Conservation (phyloP, 164 flowering plant genomes). For the Amborella trichopoda region DNA sequence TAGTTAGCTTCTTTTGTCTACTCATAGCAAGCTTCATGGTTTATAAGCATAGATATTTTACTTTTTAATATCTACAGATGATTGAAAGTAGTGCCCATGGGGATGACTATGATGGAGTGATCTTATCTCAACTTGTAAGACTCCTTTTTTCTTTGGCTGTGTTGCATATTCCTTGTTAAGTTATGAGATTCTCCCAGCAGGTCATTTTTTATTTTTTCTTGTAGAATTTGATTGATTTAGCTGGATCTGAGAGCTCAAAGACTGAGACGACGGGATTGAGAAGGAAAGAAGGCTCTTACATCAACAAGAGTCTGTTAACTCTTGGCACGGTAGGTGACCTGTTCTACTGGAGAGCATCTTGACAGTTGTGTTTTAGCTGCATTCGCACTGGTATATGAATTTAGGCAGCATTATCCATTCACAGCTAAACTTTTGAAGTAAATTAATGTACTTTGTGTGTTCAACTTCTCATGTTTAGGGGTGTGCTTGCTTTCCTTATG, state of each 20-base stretch:
- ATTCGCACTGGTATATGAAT: too few relatives aligned
- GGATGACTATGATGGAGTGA: slow-evolving; percentile 95
- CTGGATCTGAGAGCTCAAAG: slow-evolving; percentile 99
- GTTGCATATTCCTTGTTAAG: neutral
- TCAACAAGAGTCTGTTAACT: slow-evolving; percentile 95
- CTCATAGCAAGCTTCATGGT: too few relatives aligned
- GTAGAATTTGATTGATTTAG: slow-evolving; percentile 95
- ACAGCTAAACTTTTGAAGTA: too few relatives aligned
- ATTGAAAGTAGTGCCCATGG: slow-evolving; percentile 94
- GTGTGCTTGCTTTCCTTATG: too few relatives aligned
- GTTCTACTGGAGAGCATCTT: too few relatives aligned
- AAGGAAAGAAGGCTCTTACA: slow-evolving; percentile 97
- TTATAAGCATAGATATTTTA: too few relatives aligned
- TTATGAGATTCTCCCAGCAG: neutral
- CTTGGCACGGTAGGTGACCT: slow-evolving; percentile 98
- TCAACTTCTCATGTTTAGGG: too few relatives aligned
- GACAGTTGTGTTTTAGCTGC: too few relatives aligned
- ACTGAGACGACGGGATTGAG: slow-evolving; percentile 96
- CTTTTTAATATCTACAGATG: too few relatives aligned
- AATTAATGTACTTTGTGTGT: too few relatives aligned
- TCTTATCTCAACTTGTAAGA: slow-evolving; percentile 94
- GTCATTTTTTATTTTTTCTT: slow-evolving; percentile 4
- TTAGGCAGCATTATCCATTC: too few relatives aligned
- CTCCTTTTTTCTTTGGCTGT: neutral
- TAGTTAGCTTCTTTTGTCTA: too few relatives aligned